A percentile compares a stretch with the other conserved stretches of the same genome.
Evolutionary conservation across 805 yeast genomes (phyloP).

Genomic region (Myxozyma neotropica): DNA sequence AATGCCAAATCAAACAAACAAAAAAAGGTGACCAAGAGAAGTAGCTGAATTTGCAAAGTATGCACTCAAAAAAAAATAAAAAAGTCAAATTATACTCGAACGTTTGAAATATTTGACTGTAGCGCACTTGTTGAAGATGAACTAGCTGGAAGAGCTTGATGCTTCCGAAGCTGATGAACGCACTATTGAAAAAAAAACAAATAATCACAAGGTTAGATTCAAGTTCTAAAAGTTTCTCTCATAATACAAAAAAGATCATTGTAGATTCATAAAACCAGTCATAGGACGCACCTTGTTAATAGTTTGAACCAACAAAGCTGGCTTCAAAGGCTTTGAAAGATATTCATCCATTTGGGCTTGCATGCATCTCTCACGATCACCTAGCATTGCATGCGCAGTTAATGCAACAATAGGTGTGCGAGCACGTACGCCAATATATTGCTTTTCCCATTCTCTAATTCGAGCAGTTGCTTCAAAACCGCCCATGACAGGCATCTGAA

Average conservation of each 20-base stretch:
- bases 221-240: too few species aligned
- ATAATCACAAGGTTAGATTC: not conserved
- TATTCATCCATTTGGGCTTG: conserved; percentile 93
- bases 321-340: conserved; percentile 83
- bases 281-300: conserved; percentile 61
- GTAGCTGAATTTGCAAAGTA: too few species aligned
- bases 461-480: conserved; percentile 89
- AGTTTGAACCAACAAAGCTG: conserved; percentile 78
- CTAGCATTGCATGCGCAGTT: conserved; percentile 94
- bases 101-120: not conserved
- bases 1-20: too few species aligned
- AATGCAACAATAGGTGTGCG: conserved; percentile 87
- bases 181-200: conserved; percentile 5
- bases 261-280: too few species aligned
- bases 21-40: too few species aligned
- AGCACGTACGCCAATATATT: conserved; percentile 69
- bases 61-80: too few species aligned
- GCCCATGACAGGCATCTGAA: conserved; percentile 95
- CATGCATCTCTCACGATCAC: conserved; percentile 83
- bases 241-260: not conserved
- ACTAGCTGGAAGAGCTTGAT: conserved; percentile 3
- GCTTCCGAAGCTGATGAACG: conserved; percentile 27
- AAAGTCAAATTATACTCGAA: conserved; percentile 2
- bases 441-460: conserved; percentile 86
- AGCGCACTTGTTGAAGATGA: not conserved